Evolutionary conservation across 805 yeast genomes (phyloP).

Genomic region (Hanseniaspora jakobsenii): DNA sequence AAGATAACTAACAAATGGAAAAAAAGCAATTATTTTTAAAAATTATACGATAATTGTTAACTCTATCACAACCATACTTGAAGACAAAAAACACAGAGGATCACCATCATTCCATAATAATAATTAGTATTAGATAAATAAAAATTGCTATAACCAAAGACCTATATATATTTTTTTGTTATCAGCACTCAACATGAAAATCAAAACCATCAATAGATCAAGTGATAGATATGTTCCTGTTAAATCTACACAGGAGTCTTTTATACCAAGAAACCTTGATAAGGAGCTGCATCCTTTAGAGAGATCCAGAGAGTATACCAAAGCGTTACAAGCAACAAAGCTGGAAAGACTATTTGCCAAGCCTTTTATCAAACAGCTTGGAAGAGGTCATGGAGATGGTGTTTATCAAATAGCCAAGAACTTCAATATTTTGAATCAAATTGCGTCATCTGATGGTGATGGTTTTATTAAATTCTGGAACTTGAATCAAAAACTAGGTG

Average conservation of each 20-base stretch:
- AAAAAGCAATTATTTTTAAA: no score
- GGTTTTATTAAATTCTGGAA: conserved; percentile 94
- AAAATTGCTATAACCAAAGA: background rate
- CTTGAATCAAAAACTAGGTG: conserved; percentile 35
- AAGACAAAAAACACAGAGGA: no score
- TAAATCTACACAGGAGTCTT: conserved; percentile 74
- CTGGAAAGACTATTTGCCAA: conserved; percentile 94
- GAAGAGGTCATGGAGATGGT: conserved; percentile 91
- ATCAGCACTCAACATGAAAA: conserved; percentile 39
- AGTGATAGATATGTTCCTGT: conserved; percentile 89
- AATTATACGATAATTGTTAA: no score
- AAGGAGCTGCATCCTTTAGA: conserved; percentile 96
- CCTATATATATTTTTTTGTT: background rate
- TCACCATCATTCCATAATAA: no score
- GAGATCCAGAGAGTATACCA: conserved; percentile 89
- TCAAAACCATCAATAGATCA: conserved; percentile 79
- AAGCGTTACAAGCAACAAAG: conserved; percentile 89
- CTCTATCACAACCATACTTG: no score
- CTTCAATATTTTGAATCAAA: conserved; percentile 50
- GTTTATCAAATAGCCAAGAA: conserved; percentile 79
- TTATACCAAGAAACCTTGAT: conserved; percentile 76
- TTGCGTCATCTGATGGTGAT: conserved; percentile 91
- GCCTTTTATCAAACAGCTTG: conserved; percentile 91
- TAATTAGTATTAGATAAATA: no score
- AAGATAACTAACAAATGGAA: no score